Evolutionary conservation across 1,139 yeast genomes (phyloP), one percentile per base, ranked within the genome.

Genomic region (Diutina siamensis): DNA sequence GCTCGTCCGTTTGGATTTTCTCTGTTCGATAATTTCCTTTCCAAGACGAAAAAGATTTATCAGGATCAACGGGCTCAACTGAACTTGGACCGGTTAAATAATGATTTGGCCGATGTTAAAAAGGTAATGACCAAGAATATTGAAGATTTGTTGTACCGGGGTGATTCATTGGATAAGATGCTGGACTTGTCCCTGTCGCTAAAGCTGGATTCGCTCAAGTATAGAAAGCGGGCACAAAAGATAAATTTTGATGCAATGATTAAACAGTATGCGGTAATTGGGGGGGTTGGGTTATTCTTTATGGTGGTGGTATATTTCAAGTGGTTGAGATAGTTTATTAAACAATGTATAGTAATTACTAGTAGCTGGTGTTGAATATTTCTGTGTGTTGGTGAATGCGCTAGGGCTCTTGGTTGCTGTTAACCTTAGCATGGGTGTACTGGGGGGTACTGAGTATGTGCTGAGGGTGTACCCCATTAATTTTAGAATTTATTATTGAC

Each of bases 101-200:
- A 78, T 46, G 98, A 94, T 56, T 71, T 92, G 54, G 88, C 85
- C 46, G 98, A 94, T 56, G 98, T 94, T 45, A 88, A 92, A 54
- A 80, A 85, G 55, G 94, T 92, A 49, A 86, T 92, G 95, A 87
- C 95, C 48, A 89, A 89, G 57, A 92, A 92, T 62, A 92, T 92
- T 48, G 97, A 92, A 60, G 98, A 92, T 61, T 68, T 92, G 55
- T 71, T 92, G 44, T 89, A 92, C 63, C 75, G 99, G 57, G 99
- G 99, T 12, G 97, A 92, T 58, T 83, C 92, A 13, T 74, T 92
- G 54, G 97, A 92, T 62, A 81, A 78, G 52, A 86, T 92, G 94
- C 80, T 88, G 51, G 97, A 92, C 59, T 72, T 92, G 59, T 85
- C 95, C 32, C 78, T 83, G 19, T 76, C 82, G 45, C 73, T 92